phyloP scores from a whole-genome alignment of 2,329 filamentous ascomycete species.

The Hymenotorrendiella dingleyae region DNA sequence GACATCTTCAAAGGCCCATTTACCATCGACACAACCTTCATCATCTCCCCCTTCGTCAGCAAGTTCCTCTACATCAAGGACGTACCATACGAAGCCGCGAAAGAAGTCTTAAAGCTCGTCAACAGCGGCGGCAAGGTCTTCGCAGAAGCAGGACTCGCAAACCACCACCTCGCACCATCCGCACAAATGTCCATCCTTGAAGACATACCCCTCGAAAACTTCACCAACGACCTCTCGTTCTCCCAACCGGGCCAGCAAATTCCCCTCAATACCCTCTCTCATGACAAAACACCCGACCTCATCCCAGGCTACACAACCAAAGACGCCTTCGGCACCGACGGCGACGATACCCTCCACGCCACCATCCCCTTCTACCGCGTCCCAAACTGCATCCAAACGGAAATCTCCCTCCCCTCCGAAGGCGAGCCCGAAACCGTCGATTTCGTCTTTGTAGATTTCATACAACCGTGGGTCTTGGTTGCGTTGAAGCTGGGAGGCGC shows the following conservation, averaged over 20 bases:
- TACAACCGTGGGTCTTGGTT: conserved; percentile 73
- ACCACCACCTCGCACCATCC: conserved; percentile 24
- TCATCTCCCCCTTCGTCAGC: conserved; percentile 83
- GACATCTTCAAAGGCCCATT: conserved; percentile 92
- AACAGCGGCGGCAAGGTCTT: conserved; percentile 49
- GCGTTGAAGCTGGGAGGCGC: conserved; percentile 60
- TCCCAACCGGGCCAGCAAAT: conserved; percentile 23
- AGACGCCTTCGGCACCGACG: conserved; percentile 76
- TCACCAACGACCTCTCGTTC: conserved; percentile 17
- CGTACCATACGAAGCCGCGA: conserved; percentile 72
- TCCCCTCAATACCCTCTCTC: conserved; percentile 23
- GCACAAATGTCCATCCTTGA: conserved; percentile 26
- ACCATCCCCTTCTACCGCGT: conserved; percentile 68
- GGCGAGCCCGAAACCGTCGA: conserved; percentile 68
- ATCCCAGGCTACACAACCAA: conserved; percentile 79
- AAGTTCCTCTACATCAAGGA: conserved; percentile 70
- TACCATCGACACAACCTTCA: conserved; percentile 79
- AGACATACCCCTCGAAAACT: conserved; percentile 6
- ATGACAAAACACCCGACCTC: conserved; percentile 32
- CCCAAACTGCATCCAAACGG: conserved; percentile 76
- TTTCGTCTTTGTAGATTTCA: conserved; percentile 86
- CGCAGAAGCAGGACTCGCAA: conserved; percentile 24
- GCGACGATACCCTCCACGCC: conserved; percentile 83
- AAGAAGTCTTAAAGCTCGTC: conserved; percentile 56
- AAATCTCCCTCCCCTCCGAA: conserved; percentile 52